Evolutionary conservation across 345 rosid species (phyloP), one percentile per base, ranked within the genome.

Genomic region (Crucihimalaya himalaica): DNA sequence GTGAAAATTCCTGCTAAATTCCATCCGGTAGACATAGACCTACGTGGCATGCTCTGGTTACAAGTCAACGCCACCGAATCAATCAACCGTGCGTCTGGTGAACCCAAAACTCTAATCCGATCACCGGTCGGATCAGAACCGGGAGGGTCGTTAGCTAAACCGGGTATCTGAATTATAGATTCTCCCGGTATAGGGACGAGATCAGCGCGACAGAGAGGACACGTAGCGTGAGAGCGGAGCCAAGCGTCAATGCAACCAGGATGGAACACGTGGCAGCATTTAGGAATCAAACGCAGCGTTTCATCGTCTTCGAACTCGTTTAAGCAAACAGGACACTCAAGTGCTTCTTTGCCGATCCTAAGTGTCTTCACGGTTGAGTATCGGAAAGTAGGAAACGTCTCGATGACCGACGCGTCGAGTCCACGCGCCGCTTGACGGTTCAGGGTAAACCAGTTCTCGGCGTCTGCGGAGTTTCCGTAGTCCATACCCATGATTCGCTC

Each of bases 251-350:
- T 85, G 56, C 98, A 93, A 23, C 78, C 87, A 9, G 84, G 84
- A 70, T 93, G 97, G 25, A 89, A 93, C 63, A 89, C 97, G 81
- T 93, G 98, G 82, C 79, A 80, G 39, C 97, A 93, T 74, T 86
- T 84, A 14, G 97, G 98, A 23, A 91, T 81, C 68, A 89, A 79
- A 74, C 97, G 96, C 84, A 93, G 84, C 69, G 85, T 84, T 75
- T 93, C 88, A 3, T 83, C 82, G 53, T 91, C 97, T 37, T 85
- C 87, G 63, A 93, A 91, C 83, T 93, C 98, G 79, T 84, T 89
- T 50, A 93, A 56, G 77, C 97, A 93, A 6, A 93, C 92, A 2
- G 97, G 91, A 77, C 98, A 93, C 77, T 91, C 98, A 1, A 93
- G 81, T 34, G 86, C 76, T 3, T 52, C 84, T 52, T 86, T 83